Evolutionary conservation across 768 basidiomycete species (phyloP).

Genomic region (Lactarius psammicola): DNA sequence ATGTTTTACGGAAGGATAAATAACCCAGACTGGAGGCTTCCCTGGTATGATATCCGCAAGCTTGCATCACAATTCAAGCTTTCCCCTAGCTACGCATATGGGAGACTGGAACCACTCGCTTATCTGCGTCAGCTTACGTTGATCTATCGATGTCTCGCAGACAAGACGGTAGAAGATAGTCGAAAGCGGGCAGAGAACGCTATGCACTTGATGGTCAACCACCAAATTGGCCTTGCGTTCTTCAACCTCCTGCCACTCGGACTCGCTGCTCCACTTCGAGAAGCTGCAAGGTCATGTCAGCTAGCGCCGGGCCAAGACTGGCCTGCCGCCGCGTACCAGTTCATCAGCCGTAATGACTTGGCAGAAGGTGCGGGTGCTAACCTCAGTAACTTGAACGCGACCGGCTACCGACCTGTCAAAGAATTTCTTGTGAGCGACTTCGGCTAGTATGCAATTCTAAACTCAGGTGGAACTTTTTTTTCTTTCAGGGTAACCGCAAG

Average conservation of each 20-base stretch:
- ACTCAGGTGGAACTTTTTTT: not conserved
- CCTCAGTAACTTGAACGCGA: constrained; percentile 45
- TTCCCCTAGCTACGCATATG: constrained; percentile 59
- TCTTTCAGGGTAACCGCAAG: constrained; percentile 15
- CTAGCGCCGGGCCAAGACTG: constrained; percentile 71
- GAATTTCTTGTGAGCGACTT: constrained; percentile 52
- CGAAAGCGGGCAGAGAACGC: constrained; percentile 69
- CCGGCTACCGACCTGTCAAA: constrained; percentile 57
- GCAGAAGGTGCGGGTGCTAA: constrained; percentile 56
- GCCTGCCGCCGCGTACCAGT: constrained; percentile 63
- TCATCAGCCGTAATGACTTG: constrained; percentile 74
- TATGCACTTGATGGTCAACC: constrained; percentile 52
- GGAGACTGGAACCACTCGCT: constrained; percentile 56
- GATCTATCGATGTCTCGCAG: constrained; percentile 60
- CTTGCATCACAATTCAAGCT: constrained; percentile 49
- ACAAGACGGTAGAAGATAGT: constrained; percentile 47
- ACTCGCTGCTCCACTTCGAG: constrained; percentile 73
- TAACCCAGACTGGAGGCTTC: constrained; percentile 67
- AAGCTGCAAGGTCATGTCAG: constrained; percentile 84
- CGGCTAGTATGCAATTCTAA: not conserved
- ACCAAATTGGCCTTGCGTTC: constrained; percentile 46
- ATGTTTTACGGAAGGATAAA: constrained; percentile 56
- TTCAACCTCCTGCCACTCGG: constrained; percentile 64
- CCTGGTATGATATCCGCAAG: constrained; percentile 41
- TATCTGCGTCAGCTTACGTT: constrained; percentile 53